These are phyloP conservation scores for Carex myosuroides DNA, from an alignment of 176 grass and related monocot species.

Conservation along the genomic window DNA sequence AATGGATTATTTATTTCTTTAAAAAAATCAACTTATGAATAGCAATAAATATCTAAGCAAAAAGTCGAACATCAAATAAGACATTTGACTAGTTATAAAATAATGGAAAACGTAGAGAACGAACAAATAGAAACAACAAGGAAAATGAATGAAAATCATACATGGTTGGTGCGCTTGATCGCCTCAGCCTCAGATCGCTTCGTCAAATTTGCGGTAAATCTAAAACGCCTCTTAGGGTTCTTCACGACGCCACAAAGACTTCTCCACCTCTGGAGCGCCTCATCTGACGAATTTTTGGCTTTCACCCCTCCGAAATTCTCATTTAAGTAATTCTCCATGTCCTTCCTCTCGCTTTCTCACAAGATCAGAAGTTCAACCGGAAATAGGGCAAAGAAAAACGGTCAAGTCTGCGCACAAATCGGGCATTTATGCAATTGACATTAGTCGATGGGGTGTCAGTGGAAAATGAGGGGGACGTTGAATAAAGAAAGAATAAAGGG, in stretches of 20 bases:
- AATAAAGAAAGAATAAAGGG: neutral
- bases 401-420: neutral
- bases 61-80: neutral
- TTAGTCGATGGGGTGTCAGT: constrained; percentile 6
- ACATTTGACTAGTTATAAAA: neutral
- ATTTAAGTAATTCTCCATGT: constrained; percentile 84
- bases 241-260: constrained; percentile 75
- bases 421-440: neutral
- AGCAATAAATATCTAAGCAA: neutral
- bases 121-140: neutral
- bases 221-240: constrained; percentile 92
- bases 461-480: neutral
- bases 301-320: constrained; percentile 82
- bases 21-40: neutral
- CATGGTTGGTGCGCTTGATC: constrained; percentile 60
- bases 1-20: neutral
- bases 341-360: neutral
- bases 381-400: neutral
- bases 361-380: neutral
- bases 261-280: constrained; percentile 86
- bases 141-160: constrained; percentile 1
- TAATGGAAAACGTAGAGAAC: neutral
- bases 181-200: constrained; percentile 71
- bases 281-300: constrained; percentile 70
- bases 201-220: constrained; percentile 77